Evolutionary conservation across 257 asterid species (phyloP).

Genomic region (Rubia yunnanensis): DNA sequence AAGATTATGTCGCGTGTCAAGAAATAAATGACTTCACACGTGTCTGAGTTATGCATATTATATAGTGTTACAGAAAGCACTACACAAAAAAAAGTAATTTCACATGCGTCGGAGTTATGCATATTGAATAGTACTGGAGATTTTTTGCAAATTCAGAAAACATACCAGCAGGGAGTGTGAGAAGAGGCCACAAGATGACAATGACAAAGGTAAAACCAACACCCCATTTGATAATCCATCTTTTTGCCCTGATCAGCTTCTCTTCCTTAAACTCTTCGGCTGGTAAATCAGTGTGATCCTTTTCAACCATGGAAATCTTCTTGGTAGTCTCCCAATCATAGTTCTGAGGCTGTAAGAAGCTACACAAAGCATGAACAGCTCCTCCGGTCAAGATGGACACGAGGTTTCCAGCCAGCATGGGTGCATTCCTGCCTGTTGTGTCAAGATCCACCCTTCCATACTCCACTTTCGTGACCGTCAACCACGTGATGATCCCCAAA

Average conservation of each 20-base stretch:
- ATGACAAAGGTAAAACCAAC: constrained; percentile 66
- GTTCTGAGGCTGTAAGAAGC: constrained; percentile 64
- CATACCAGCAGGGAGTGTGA: constrained; percentile 81
- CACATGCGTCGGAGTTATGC: too few species aligned
- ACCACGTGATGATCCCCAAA: constrained; percentile 78
- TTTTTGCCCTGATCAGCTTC: constrained; percentile 49
- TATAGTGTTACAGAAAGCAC: too few species aligned
- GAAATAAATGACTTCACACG: too few species aligned
- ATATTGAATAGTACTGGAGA: not conserved
- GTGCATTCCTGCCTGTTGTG: constrained; percentile 85
- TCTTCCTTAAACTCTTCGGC: constrained; percentile 63
- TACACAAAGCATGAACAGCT: constrained; percentile 58
- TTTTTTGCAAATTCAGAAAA: not conserved
- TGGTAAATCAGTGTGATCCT: constrained; percentile 49
- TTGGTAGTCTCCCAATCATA: constrained; percentile 81
- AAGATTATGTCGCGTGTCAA: too few species aligned
- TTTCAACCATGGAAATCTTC: constrained; percentile 72
- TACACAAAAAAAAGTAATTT: too few species aligned
- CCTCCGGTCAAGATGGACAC: constrained; percentile 82
- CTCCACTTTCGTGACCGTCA: constrained; percentile 56
- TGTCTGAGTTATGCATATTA: too few species aligned
- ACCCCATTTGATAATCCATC: constrained; percentile 88
- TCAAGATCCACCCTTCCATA: constrained; percentile 78
- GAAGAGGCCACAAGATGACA: constrained; percentile 69
- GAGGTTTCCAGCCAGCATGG: constrained; percentile 87